Evolutionary conservation across 176 grass and related monocot genomes (phyloP).

Genomic region (Elymus sibiricus): DNA sequence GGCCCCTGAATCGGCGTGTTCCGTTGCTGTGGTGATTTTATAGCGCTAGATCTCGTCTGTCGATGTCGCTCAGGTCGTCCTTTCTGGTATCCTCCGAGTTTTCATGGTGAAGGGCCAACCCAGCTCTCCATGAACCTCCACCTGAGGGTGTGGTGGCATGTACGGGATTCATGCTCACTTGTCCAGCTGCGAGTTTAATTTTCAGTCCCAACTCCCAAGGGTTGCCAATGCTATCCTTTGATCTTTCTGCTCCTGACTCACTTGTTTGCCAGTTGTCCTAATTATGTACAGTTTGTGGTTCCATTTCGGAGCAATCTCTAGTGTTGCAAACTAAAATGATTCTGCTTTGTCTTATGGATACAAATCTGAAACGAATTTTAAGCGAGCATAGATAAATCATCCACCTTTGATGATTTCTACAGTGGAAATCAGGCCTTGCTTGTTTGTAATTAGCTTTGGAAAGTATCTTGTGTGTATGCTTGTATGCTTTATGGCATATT

Average conservation of each 20-base stretch:
- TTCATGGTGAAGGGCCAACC: too few relatives aligned
- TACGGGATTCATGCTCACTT: neutral
- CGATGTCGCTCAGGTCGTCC: too few relatives aligned
- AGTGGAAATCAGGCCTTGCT: rapidly evolving
- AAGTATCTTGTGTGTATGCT: neutral
- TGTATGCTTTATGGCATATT: neutral
- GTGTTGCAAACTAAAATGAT: neutral
- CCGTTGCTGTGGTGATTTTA: too few relatives aligned
- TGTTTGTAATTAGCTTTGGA: too few relatives aligned
- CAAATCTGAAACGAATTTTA: neutral
- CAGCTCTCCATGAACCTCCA: neutral
- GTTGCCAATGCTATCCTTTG: neutral
- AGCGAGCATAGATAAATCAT: neutral
- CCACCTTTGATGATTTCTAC: too few relatives aligned
- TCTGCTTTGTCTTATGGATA: neutral
- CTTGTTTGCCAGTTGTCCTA: neutral
- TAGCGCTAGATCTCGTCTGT: too few relatives aligned
- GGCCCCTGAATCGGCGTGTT: too few relatives aligned
- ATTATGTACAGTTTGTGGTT: neutral
- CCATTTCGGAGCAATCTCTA: neutral
- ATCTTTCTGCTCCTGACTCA: neutral
- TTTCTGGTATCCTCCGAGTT: too few relatives aligned
- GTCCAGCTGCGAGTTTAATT: neutral
- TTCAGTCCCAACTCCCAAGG: too few relatives aligned
- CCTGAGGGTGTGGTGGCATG: neutral